phyloP scores from a whole-genome alignment of 306 rosid genomes.

The Chamaecrista fasciculata region DNA sequence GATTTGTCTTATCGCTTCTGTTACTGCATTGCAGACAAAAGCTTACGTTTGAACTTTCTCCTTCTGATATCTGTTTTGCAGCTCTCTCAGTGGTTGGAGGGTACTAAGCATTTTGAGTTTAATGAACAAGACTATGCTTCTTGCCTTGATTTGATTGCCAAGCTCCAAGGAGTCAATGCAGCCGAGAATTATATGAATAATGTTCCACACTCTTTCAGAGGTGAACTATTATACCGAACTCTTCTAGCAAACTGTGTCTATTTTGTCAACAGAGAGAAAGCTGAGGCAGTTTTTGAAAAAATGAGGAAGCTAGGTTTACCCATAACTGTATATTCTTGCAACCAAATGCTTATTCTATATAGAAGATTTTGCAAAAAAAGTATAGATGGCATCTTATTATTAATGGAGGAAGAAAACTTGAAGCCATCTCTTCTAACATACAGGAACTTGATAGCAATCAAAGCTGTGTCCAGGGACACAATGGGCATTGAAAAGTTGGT shows the following conservation, averaged over 20 bases:
- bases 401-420: constrained; percentile 29
- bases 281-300: constrained; percentile 23
- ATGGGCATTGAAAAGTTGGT: constrained; percentile 13
- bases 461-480: constrained; percentile 7
- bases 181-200: constrained; percentile 26
- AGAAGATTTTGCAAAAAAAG: constrained; percentile 1
- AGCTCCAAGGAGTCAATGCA: constrained; percentile 2
- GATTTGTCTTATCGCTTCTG: neutral
- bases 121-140: constrained; percentile 16
- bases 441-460: constrained; percentile 6
- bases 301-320: constrained; percentile 19
- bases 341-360: constrained; percentile 30
- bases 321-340: constrained; percentile 11
- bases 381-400: constrained; percentile 9
- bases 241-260: constrained; percentile 14
- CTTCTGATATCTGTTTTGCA: neutral
- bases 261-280: constrained; percentile 3
- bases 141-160: constrained; percentile 26
- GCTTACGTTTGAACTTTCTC: neutral
- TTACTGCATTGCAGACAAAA: neutral
- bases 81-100: constrained; percentile 25
- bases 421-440: constrained; percentile 25
- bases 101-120: neutral
- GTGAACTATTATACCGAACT: constrained; percentile 18
- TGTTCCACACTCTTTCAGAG: neutral